Evolutionary conservation across 768 basidiomycete genomes (phyloP), one percentile per base, ranked within the genome.

Genomic region (Sarcomyxa edulis): DNA sequence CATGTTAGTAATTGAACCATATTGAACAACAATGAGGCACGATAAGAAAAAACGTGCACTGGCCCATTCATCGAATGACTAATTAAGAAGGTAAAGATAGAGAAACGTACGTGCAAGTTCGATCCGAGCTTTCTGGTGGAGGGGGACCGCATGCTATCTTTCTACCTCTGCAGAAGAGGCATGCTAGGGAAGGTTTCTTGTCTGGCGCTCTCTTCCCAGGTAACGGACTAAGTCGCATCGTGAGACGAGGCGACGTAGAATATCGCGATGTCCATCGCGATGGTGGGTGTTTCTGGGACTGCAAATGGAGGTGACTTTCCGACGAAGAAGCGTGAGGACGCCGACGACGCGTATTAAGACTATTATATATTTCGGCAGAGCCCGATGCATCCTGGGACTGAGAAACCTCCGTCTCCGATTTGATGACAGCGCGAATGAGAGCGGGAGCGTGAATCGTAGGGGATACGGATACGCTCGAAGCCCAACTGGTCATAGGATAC

Each of bases 131-230:
- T 7, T 69, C 72, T 1, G 71, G 66, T 9, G 65, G 48, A 2
- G 78, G 76, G 8, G 78, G 72, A 0, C 81, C 80, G 43, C 81
- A 83, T 7, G 81, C 81, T 35, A 83, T 83, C 59, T 82, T 82
- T 28, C 80, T 65, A 5, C 77, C 78, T 27, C 80, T 66, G 50
- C 80, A 82, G 49, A 82, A 82, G 5, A 78, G 59, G 45, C 80
- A 81, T 1, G 80, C 80, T 1, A 81, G 61, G 3, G 73, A 68
- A 11, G 80, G 80, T 45, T 81, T 81, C 61, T 74, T 76, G 32
- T 63, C 42, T 35, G 58, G 54, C 37, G 59, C 52, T 50, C 60
- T 60, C 12, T 52, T 44, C 19, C 45, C 34, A 19, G 57, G 53
- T 20, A 56, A 42, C 10, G 59, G 55, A 36, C 55, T 59, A 16